Base-by-base conservation (phyloP, 805 yeast genomes). In the Lipomyces spencermartinsiae region DNA sequence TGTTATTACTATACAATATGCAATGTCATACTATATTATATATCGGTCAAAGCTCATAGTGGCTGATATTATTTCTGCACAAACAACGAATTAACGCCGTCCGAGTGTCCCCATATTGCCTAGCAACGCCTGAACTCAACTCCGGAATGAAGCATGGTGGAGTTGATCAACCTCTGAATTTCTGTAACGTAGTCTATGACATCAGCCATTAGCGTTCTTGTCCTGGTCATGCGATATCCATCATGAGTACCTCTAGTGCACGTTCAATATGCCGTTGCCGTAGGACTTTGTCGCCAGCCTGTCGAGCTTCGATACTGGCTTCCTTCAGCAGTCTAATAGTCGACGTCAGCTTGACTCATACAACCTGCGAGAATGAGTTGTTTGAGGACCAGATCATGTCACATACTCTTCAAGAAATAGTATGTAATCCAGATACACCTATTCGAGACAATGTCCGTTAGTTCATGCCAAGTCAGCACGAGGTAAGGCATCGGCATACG, bases 401-500 rank as follows among this genome's bases (percentile, higher is more conserved):
- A 39, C 65, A 4, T 63, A 71, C 73, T 46, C 64, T 35, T 71
- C 71, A 43, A 71, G 43, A 58, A 71, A 71, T 4, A 70, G 43
- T 9, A 69, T 49, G 35, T 70, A 69, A 51, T 69, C 59, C 46
- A 71, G 67, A 39, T 66, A 71, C 25, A 71, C 63, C 73, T 70
- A 33, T 33, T n/a, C 49, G 43, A 43, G 49, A 19, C 22, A 34
- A 49, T 51, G 19, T 37, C 25, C 62, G 56, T 59, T 34, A 33
- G 53, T 19, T 25, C 54, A n/a, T 14, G 54, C 1, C 25, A n/a
- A 49, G 29, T 1, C 6, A 49, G 16, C 43, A 37, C 4, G n/a
- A 12, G 43, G 16, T 5, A 12, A 63, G 4, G 9, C n/a, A 25
- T 12, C 8, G 2, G 61, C 73, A 22, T 55, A 69, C 73, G n/a